phyloP scores from a whole-genome alignment of 225 moss, liverwort and hornwort genomes.

The Anthoceros angustus region DNA sequence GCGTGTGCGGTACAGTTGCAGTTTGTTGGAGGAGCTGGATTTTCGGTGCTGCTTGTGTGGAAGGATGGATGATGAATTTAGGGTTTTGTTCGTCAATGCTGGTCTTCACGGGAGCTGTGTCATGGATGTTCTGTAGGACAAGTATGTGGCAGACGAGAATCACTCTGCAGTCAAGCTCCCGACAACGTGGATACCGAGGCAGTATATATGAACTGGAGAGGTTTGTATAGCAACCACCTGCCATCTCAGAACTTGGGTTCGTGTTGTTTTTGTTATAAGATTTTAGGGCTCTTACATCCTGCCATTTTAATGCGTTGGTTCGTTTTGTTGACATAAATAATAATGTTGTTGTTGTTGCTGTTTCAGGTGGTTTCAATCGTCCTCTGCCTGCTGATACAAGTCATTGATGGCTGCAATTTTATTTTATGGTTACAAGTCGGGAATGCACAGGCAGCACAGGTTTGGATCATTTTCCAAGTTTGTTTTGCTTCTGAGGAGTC shows the following conservation, averaged over 20 bases:
- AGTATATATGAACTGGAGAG: slow-evolving; percentile 99
- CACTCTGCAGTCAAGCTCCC: slow-evolving; percentile 97
- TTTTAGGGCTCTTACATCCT: neutral
- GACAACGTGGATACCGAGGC: slow-evolving; percentile 75
- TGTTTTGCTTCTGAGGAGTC: too few relatives aligned
- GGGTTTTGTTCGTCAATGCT: neutral
- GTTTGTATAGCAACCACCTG: slow-evolving; percentile 8
- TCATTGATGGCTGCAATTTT: slow-evolving; percentile 29
- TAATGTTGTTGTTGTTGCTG: neutral
- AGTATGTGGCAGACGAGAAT: slow-evolving; percentile 76
- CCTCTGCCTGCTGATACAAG: slow-evolving; percentile 93
- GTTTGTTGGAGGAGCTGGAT: neutral
- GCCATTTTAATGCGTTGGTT: neutral
- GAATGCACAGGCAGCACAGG: too few relatives aligned
- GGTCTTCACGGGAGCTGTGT: neutral
- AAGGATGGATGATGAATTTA: neutral
- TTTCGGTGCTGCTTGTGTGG: neutral
- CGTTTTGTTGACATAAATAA: neutral
- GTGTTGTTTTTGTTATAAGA: too few relatives aligned
- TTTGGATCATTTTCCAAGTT: too few relatives aligned
- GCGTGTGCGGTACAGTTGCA: neutral
- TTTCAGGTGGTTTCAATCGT: slow-evolving; percentile 87
- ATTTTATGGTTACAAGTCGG: too few relatives aligned
- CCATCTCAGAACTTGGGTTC: neutral
- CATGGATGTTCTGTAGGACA: slow-evolving; percentile 24